Base-by-base conservation (phyloP, 139 green algal genomes). In the Chlorella sorokiniana region DNA sequence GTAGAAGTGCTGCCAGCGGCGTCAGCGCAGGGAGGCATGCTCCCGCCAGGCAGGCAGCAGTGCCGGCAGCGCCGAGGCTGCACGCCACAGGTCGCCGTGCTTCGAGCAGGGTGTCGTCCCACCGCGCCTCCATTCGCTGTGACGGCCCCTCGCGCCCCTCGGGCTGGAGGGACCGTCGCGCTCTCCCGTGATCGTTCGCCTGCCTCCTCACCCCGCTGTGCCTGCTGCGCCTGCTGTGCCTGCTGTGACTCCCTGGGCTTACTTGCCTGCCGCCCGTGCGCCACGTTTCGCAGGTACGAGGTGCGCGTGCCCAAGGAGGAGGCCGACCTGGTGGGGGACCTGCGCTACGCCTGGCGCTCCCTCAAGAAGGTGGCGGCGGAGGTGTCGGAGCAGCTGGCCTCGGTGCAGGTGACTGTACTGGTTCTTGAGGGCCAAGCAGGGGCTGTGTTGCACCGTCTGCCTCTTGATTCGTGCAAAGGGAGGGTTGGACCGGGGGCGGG, bases 221-320 rank as follows among this genome's bases (percentile, higher is more conserved):
- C 45, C 61, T 79, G 69, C 56, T 84, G 79, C 56, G 45, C 29
- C 56, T 71, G 56, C 38, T 70, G 62, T 44, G 31, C 22, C 44
- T 81, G 71, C 71, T 85, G 71, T 38, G 61, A 38, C 10, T 6
- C 61, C 22, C 27, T 38, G 14, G 23, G 16, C 11, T 59, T 59
- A 25, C 48, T 59, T 59, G 16, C 48, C 11, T 59, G 11, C 11
- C 35, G 5, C 31, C 35, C 51, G 5, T 35, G 2, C 52, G n/a
- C 18, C 2, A 20, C 1, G 1, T 29, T 11, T 27, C 10, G 40
- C 78, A 83, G 94, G 37, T 98, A 97, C 71, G 94, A 95, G 78
- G 92, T 98, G 20, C 87, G 87, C 29, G 94, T 98, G 85, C 92
- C 94, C 64, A 96, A 97, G 85, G 95, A 98, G 82, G 95, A 98